These are phyloP conservation scores for Neurospora tetrasperma DNA, from an alignment of 495 filamentous ascomycete genomes.

Conservation along the genomic window DNA sequence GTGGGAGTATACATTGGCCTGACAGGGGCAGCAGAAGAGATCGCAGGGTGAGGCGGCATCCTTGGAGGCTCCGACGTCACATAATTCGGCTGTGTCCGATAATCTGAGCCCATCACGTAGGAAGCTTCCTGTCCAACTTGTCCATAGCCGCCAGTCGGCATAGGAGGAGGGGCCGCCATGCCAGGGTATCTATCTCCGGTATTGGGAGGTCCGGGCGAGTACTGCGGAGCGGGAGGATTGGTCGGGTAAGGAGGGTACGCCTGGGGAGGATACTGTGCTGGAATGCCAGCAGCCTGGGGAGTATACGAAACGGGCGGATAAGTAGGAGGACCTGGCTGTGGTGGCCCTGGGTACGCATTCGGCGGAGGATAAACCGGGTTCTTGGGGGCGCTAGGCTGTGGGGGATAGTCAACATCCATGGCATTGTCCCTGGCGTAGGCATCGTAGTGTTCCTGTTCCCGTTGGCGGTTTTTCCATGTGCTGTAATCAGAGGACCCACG, in stretches of 20 bases:
- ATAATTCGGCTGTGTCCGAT: constrained; percentile 12
- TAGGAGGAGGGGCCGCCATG: constrained; percentile 16
- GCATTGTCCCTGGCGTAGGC: constrained; percentile 10
- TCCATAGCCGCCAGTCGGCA: constrained; percentile 7
- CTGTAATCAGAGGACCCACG: constrained; percentile 22
- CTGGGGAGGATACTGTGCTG: constrained; percentile 13
- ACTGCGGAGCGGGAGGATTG: constrained; percentile 15
- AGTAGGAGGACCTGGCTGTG: constrained; percentile 5
- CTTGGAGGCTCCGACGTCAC: constrained; percentile 10
- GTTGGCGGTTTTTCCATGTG: constrained; percentile 22
- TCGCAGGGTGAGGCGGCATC: constrained; percentile 13
- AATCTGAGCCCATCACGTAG: constrained; percentile 20
- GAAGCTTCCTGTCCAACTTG: constrained; percentile 18
- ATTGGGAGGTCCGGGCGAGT: constrained; percentile 19
- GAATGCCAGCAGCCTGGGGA: constrained; percentile 7
- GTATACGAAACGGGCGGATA: constrained; percentile 16
- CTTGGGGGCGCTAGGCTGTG: constrained; percentile 5
- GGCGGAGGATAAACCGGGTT: constrained; percentile 4
- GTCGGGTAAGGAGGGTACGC: constrained; percentile 11
- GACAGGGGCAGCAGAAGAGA: constrained; percentile 16
- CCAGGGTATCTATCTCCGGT: constrained; percentile 18
- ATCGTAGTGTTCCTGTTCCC: constrained; percentile 12
- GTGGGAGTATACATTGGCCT: constrained; percentile 12
- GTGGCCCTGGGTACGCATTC: constrained; percentile 11
- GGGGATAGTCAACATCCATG: constrained; percentile 23